These are phyloP conservation scores for Phoenix roebelenii DNA, from an alignment of 176 grass and related monocot genomes.

Conservation along the genomic window DNA sequence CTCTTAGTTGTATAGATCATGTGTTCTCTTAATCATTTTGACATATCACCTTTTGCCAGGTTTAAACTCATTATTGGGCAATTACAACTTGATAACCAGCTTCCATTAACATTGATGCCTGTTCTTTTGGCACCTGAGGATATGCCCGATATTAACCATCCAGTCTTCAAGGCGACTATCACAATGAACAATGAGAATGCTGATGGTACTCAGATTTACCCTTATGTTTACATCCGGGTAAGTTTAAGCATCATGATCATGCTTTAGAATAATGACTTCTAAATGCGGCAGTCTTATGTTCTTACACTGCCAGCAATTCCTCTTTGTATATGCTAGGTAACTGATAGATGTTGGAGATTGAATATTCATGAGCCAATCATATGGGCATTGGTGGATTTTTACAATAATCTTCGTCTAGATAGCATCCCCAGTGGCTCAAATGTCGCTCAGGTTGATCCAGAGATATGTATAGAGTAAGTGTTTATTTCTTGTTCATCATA, in stretches of 20 bases:
- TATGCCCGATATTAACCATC: constrained; percentile 60
- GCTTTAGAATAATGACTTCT: background rate
- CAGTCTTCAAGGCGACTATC: constrained; percentile 88
- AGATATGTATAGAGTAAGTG: constrained; percentile 88
- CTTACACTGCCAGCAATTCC: constrained; percentile 7
- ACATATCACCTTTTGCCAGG: constrained; percentile 35
- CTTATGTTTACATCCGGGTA: constrained; percentile 86
- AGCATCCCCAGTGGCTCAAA: constrained; percentile 41
- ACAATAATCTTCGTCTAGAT: constrained; percentile 64
- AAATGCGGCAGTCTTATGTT: constrained; percentile 14
- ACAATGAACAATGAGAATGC: constrained; percentile 68
- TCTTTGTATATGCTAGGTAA: constrained; percentile 49
- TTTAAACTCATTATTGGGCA: constrained; percentile 86
- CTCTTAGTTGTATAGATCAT: no score
- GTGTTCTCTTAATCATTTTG: no score
- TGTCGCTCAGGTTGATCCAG: constrained; percentile 85
- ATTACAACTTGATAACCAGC: constrained; percentile 94
- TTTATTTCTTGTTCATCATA: no score
- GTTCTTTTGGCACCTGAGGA: constrained; percentile 82
- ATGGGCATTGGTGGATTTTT: constrained; percentile 91
- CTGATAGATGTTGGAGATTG: constrained; percentile 69
- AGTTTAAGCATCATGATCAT: constrained; percentile 5
- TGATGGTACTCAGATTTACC: constrained; percentile 82
- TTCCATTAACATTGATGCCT: constrained; percentile 86
- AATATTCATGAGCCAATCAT: constrained; percentile 99